phyloP scores from a whole-genome alignment of 192 early-diverging fungal genomes.

The Backusella westeae region DNA sequence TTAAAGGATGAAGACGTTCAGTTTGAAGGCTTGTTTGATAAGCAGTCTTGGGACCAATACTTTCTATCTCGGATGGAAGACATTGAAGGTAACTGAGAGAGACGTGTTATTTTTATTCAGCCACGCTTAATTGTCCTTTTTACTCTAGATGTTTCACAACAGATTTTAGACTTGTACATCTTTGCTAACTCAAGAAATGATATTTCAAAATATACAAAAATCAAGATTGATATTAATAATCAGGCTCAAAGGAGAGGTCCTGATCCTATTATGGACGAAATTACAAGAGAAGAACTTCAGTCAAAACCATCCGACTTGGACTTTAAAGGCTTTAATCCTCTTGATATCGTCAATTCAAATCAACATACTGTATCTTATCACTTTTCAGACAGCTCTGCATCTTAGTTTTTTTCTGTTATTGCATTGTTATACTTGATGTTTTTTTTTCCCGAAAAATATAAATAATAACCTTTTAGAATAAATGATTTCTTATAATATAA shows the following conservation, averaged over 20 bases:
- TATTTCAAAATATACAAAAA: slow-evolving; percentile 37
- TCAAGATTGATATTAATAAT: slow-evolving; percentile 52
- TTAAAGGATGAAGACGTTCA: slow-evolving; percentile 28
- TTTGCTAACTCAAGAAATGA: slow-evolving; percentile 33
- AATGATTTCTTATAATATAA: not conserved
- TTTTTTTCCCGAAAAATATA: not conserved
- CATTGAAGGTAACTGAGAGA: slow-evolving; percentile 49
- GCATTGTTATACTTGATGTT: not conserved
- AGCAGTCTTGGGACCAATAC: slow-evolving; percentile 47
- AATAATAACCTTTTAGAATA: not conserved
- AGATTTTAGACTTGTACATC: slow-evolving; percentile 51
- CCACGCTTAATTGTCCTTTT: not conserved
- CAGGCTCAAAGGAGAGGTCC: slow-evolving; percentile 25
- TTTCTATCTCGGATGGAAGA: slow-evolving; percentile 49
- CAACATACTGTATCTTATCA: slow-evolving; percentile 36
- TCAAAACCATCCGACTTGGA: slow-evolving; percentile 14
- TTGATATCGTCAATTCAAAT: slow-evolving; percentile 31
- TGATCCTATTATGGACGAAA: slow-evolving; percentile 18
- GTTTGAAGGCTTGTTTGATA: slow-evolving; percentile 34
- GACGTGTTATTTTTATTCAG: not conserved
- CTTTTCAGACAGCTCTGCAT: slow-evolving; percentile 14
- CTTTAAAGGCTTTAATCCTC: slow-evolving; percentile 12
- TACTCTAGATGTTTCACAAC: slow-evolving; percentile 45
- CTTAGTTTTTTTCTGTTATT: not conserved
- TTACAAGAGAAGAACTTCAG: slow-evolving; percentile 16